A percentile compares a stretch with the other conserved stretches of the same genome.
Evolutionary conservation across 1,139 yeast species (phyloP).

Genomic region (Debaryomycetaceae sp.): DNA sequence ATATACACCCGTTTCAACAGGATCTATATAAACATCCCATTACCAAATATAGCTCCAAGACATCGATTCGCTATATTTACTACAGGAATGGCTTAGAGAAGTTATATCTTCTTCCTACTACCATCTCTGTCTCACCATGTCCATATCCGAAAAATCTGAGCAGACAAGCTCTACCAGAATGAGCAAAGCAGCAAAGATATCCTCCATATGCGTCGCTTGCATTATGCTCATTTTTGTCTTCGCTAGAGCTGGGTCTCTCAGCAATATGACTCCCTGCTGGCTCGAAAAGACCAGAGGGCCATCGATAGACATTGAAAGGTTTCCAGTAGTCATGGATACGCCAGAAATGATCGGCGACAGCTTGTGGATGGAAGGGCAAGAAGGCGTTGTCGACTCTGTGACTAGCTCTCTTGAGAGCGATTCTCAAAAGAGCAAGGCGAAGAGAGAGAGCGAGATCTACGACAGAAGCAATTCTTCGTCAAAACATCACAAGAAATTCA

Average conservation of each 20-base stretch:
- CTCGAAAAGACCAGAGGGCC: neutral
- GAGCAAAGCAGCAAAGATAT: neutral
- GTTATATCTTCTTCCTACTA: too few species aligned
- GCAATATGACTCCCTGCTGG: neutral
- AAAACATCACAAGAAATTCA: neutral
- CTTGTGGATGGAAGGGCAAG: too few species aligned
- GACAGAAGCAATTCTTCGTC: conserved; percentile 8
- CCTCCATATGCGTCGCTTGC: neutral
- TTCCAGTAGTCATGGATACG: neutral
- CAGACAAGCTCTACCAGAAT: neutral
- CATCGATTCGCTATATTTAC: too few species aligned
- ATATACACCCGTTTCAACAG: neutral
- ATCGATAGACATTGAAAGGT: neutral
- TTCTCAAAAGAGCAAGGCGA: too few species aligned
- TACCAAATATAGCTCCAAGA: neutral
- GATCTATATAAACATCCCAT: neutral
- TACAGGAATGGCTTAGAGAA: too few species aligned
- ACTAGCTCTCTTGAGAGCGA: too few species aligned
- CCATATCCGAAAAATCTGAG: neutral
- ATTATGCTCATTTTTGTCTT: neutral
- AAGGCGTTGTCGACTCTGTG: too few species aligned
- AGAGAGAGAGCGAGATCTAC: too few species aligned
- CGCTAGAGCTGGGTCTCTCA: neutral
- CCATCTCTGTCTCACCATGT: neutral
- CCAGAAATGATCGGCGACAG: neutral